Evolutionary conservation across 768 basidiomycete genomes (phyloP).

Genomic region (Peribolospora baueri): DNA sequence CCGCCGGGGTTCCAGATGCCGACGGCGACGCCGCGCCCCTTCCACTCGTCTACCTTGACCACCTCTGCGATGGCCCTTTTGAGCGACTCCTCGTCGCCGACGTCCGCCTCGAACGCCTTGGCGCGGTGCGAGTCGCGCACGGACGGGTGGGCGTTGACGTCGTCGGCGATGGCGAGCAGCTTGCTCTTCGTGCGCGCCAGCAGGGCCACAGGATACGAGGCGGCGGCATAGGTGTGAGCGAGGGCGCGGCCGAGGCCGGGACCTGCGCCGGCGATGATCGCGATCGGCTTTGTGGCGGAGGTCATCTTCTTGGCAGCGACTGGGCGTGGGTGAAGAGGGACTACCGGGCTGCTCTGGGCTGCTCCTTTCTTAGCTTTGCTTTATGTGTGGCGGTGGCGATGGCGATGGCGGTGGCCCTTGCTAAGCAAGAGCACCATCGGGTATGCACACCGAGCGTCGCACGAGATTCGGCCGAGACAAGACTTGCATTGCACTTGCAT

Average conservation of each 20-base stretch:
- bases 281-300: slow-evolving; percentile 1
- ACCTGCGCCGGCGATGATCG: slow-evolving; percentile 7
- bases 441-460: too few species aligned
- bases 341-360: too few species aligned
- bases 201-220: slow-evolving; percentile 10
- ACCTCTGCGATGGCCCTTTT: neutral
- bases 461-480: too few species aligned
- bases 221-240: slow-evolving; percentile 4
- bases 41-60: neutral
- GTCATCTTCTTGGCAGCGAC: neutral
- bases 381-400: too few species aligned
- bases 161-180: slow-evolving; percentile 2
- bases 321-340: too few species aligned
- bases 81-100: neutral
- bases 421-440: too few species aligned
- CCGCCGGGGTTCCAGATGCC: slow-evolving; percentile 1
- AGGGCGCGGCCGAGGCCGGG: slow-evolving; percentile 8
- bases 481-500: too few species aligned
- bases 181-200: slow-evolving; percentile 9
- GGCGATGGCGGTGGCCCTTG: too few species aligned
- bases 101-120: neutral
- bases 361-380: too few species aligned
- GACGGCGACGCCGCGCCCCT: neutral
- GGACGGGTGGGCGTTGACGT: neutral
- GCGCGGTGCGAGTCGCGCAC: neutral